Evolutionary conservation across 441 rosid genomes (phyloP), one percentile per base, ranked within the genome.

Genomic region (Iberis amara): DNA sequence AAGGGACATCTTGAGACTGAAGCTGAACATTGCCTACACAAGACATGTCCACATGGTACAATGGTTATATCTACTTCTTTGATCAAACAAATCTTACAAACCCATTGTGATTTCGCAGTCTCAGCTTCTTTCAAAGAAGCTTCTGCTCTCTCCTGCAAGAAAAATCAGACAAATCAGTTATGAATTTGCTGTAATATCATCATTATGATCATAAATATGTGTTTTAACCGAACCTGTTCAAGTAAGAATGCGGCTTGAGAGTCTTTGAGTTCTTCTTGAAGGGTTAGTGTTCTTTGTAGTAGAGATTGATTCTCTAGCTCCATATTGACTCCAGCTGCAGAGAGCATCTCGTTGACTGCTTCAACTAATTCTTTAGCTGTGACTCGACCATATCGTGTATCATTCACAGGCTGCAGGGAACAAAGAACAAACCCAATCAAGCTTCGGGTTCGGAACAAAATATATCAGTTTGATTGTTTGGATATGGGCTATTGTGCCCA

Each of bases 291-390:
- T 69, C 76, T 81, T 55, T 79, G 83, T 67, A 92, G 71, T 66
- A 86, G 79, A 59, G 85, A 80, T 63, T 76, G 96, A 68, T 79
- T 86, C 80, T 86, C 97, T 36, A 73, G 74, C 51, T 86, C 94
- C 83, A 92, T 72, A 64, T 76, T 69, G 39, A 92, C 74, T 44
- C 99, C 99, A 32, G 96, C 96, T 23, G 94, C 86, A 62, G 94
- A 89, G 57, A 92, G 97, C 83, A 92, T 83, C 82, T 89, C 99
- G 39, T 84, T 77, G 43, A 88, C 96, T 35, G 96, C 99, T 61
- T 81, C 82, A 45, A 92, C 94, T 61, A 88, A 64, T 72, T 92
- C 98, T 55, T 65, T 73, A 47, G 98, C 82, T 21, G 96, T 82
- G 50, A 92, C 96, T 45, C 80, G 76, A 30, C 94, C 98, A 48